Evolutionary conservation across 2,329 filamentous ascomycete species (phyloP).

Genomic region (Falciphora oryzae): DNA sequence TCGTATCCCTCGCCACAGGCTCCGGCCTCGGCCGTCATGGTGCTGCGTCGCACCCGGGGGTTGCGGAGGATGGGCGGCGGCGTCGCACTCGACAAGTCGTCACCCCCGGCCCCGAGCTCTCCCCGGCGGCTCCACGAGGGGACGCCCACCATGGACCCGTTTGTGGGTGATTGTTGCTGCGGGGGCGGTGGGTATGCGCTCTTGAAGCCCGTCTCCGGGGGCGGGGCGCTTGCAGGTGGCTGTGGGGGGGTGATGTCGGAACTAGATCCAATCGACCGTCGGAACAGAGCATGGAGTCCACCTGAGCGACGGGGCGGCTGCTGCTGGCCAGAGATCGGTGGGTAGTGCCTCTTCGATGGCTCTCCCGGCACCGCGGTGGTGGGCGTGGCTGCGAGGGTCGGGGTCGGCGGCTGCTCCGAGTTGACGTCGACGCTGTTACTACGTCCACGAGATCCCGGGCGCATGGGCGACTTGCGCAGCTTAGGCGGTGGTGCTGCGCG

Average conservation of each 20-base stretch:
- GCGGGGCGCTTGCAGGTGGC: constrained; percentile 19
- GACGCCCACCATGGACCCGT: constrained; percentile 26
- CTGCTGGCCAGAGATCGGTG: constrained; percentile 40
- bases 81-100: constrained; percentile 43
- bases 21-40: not conserved
- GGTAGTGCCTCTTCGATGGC: constrained; percentile 37
- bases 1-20: not conserved
- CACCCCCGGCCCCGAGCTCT: constrained; percentile 25
- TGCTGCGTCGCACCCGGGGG: constrained; percentile 14
- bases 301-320: constrained; percentile 33
- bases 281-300: constrained; percentile 45
- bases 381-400: constrained; percentile 9
- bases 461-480: constrained; percentile 21
- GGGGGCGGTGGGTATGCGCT: constrained; percentile 7
- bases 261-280: constrained; percentile 33
- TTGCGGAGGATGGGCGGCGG: constrained; percentile 51
- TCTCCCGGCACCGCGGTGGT: not conserved
- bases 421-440: constrained; percentile 19
- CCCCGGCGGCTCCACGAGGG: constrained; percentile 34
- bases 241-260: constrained; percentile 18
- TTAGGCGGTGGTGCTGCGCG: constrained; percentile 16
- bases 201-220: constrained; percentile 19
- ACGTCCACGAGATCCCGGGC: constrained; percentile 3
- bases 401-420: constrained; percentile 11
- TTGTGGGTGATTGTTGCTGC: constrained; percentile 10